Evolutionary conservation across 768 basidiomycete species (phyloP).

Genomic region (Cyclocybe cylindracea): DNA sequence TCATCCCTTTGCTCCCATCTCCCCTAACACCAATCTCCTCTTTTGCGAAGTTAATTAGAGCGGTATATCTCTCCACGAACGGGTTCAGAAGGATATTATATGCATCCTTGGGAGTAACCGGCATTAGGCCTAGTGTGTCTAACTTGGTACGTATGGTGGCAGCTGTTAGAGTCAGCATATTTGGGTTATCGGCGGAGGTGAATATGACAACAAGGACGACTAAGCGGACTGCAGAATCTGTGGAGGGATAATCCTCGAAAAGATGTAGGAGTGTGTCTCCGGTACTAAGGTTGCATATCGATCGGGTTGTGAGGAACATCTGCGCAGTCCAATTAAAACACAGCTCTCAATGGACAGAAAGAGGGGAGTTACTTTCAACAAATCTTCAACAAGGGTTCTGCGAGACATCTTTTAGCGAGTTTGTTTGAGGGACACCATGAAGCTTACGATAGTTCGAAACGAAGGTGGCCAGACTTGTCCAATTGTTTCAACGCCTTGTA

Average conservation of each 20-base stretch:
- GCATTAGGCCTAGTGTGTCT: slow-evolving; percentile 54
- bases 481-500: slow-evolving; percentile 70
- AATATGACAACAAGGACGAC: slow-evolving; percentile 76
- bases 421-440: background rate
- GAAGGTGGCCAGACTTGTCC: slow-evolving; percentile 62
- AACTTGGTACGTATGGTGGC: slow-evolving; percentile 48
- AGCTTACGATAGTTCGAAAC: slow-evolving; percentile 68
- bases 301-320: slow-evolving; percentile 72
- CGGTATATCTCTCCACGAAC: slow-evolving; percentile 60
- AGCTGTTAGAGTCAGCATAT: slow-evolving; percentile 20
- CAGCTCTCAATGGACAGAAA: background rate
- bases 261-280: slow-evolving; percentile 60
- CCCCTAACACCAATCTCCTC: slow-evolving; percentile 32
- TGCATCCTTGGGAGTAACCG: slow-evolving; percentile 59
- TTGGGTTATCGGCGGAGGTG: slow-evolving; percentile 38
- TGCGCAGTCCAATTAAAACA: slow-evolving; percentile 24
- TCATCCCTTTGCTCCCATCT: slow-evolving; percentile 43
- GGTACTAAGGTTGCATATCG: slow-evolving; percentile 52
- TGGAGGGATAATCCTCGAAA: slow-evolving; percentile 65
- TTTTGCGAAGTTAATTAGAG: slow-evolving; percentile 51
- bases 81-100: slow-evolving; percentile 66
- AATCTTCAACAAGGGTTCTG: slow-evolving; percentile 57
- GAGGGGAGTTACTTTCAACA: slow-evolving; percentile 56
- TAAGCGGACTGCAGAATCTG: slow-evolving; percentile 60
- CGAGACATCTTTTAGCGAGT: background rate